These are phyloP conservation scores for Stereocaulon alpinum DNA, from an alignment of 495 filamentous ascomycete genomes.

Conservation along the genomic window DNA sequence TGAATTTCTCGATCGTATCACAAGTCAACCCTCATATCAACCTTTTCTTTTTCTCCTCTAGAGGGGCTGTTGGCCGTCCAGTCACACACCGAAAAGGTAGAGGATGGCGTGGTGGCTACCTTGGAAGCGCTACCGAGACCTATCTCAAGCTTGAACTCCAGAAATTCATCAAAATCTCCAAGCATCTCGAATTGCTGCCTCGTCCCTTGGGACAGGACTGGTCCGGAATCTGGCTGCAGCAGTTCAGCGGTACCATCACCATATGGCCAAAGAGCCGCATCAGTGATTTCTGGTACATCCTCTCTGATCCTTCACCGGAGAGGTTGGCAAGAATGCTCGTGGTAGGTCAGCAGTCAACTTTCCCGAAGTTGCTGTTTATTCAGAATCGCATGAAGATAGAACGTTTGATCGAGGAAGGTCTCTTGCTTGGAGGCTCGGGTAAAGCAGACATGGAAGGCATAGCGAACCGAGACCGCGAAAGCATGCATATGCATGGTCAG, in stretches of 20 bases:
- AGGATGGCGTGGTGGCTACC: conserved; percentile 91
- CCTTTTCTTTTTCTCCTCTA: conserved; percentile 93
- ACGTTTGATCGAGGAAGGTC: conserved; percentile 62
- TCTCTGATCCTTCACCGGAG: conserved; percentile 66
- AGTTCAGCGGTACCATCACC: conserved; percentile 88
- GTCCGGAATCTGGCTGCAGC: conserved; percentile 90
- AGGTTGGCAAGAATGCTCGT: conserved; percentile 79
- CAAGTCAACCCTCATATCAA: conserved; percentile 98
- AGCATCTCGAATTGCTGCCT: conserved; percentile 84
- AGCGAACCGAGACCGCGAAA: background rate
- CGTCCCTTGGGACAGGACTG: conserved; percentile 91
- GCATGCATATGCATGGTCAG: conserved; percentile 14
- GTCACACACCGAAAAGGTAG: conserved; percentile 90
- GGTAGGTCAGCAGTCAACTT: conserved; percentile 74
- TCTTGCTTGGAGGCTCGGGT: conserved; percentile 40
- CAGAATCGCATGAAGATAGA: conserved; percentile 78
- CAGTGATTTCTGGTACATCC: conserved; percentile 75
- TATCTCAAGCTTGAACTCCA: conserved; percentile 46
- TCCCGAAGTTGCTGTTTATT: conserved; percentile 84
- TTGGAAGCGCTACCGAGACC: conserved; percentile 84
- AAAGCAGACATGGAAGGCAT: conserved; percentile 1
- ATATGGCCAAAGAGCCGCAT: conserved; percentile 75
- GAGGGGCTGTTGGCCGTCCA: conserved; percentile 81
- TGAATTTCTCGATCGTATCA: conserved; percentile 90
- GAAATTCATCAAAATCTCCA: conserved; percentile 92